phyloP scores from a whole-genome alignment of 2,329 filamentous ascomycete species.

The Xylariaceae sp. region DNA sequence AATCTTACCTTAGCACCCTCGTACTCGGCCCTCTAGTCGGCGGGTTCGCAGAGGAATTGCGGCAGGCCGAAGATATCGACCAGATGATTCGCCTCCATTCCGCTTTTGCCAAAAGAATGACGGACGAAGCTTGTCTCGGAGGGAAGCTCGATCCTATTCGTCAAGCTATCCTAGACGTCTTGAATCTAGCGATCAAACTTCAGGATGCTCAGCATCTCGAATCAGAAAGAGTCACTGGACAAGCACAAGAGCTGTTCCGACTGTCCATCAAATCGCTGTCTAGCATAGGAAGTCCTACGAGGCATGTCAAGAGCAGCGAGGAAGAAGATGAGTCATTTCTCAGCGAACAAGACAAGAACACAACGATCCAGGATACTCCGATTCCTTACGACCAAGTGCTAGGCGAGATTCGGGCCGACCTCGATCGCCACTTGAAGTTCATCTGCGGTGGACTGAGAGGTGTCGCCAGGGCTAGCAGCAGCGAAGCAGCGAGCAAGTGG shows the following conservation, averaged over 20 bases:
- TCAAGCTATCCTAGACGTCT: slow-evolving; percentile 65
- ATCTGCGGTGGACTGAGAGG: slow-evolving; percentile 67
- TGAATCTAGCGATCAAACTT: slow-evolving; percentile 69
- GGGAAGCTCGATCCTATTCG: slow-evolving; percentile 64
- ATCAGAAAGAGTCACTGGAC: slow-evolving; percentile 34
- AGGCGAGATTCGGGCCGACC: slow-evolving; percentile 53
- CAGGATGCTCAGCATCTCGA: slow-evolving; percentile 51
- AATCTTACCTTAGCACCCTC: slow-evolving; percentile 69
- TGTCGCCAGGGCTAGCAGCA: slow-evolving; percentile 67
- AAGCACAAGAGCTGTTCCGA: slow-evolving; percentile 37
- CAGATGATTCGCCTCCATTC: slow-evolving; percentile 70
- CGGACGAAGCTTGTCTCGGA: slow-evolving; percentile 65
- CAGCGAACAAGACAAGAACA: slow-evolving; percentile 28
- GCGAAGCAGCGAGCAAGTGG: slow-evolving; percentile 58
- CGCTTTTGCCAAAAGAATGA: slow-evolving; percentile 55
- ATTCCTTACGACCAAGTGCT: slow-evolving; percentile 50
- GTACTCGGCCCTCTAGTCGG: slow-evolving; percentile 59
- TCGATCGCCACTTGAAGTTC: slow-evolving; percentile 63
- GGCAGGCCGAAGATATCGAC: slow-evolving; percentile 66
- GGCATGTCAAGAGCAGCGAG: slow-evolving; percentile 28
- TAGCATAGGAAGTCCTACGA: slow-evolving; percentile 22
- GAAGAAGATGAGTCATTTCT: slow-evolving; percentile 33
- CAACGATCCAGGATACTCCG: slow-evolving; percentile 32
- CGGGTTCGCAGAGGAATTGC: slow-evolving; percentile 53
- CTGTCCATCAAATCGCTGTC: slow-evolving; percentile 36